A percentile compares a stretch with the other conserved stretches of the same genome.
These are phyloP conservation scores for Adenanthera pavonina DNA, from an alignment of 306 rosid species.

Conservation along the genomic window DNA sequence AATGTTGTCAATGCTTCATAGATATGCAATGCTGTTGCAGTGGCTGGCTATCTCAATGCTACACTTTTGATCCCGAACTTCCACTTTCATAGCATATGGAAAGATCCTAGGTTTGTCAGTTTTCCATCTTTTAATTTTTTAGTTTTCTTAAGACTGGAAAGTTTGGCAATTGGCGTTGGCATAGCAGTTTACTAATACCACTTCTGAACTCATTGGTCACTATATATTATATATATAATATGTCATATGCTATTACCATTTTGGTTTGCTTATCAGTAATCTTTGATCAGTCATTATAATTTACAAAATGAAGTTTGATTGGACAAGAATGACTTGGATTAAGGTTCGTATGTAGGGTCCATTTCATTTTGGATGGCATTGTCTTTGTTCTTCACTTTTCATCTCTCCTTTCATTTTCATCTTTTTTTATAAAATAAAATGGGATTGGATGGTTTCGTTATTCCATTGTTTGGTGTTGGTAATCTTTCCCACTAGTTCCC, in stretches of 20 bases:
- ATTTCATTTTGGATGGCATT: background rate
- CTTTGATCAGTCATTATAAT: background rate
- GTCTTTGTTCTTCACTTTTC: background rate
- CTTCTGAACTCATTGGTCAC: conserved; percentile 3
- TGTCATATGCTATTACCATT: background rate
- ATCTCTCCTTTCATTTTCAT: background rate
- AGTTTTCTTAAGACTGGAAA: background rate
- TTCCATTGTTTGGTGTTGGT: background rate
- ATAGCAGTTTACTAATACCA: background rate
- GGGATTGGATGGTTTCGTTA: background rate
- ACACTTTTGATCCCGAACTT: conserved; percentile 87
- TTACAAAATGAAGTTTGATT: background rate
- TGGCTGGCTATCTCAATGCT: conserved; percentile 90
- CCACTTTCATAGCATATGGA: conserved; percentile 90
- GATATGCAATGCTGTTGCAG: conserved; percentile 95
- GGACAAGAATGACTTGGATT: background rate
- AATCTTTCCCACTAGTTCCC: background rate
- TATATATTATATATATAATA: background rate
- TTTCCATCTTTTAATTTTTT: conserved; percentile 14
- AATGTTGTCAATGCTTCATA: conserved; percentile 48
- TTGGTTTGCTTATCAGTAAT: background rate
- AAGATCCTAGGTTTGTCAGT: conserved; percentile 83
- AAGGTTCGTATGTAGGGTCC: background rate
- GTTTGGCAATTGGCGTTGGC: conserved; percentile 14
- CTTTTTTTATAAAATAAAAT: background rate